Percentiles rank a stretch among this genome's conserved stretches.
These are phyloP conservation scores for Xerocomellus amylosporus DNA, from an alignment of 768 basidiomycete species.

Conservation along the genomic window DNA sequence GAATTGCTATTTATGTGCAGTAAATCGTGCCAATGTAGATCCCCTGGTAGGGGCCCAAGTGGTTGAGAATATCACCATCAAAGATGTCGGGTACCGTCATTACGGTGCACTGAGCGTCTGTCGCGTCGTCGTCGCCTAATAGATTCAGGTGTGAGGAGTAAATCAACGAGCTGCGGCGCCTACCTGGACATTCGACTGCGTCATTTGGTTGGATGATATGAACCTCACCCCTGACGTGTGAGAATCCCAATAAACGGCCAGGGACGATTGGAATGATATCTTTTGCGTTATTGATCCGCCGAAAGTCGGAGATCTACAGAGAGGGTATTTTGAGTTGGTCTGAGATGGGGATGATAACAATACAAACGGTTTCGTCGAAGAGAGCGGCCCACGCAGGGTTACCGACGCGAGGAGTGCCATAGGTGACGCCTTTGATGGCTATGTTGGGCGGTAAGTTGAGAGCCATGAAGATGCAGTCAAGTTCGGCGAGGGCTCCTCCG, in stretches of 20 bases:
- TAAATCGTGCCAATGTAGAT: constrained; percentile 52
- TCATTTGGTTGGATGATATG: constrained; percentile 40
- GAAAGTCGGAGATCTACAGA: constrained; percentile 24
- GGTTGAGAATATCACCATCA: constrained; percentile 48
- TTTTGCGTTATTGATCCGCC: constrained; percentile 30
- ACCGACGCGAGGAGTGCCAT: constrained; percentile 31
- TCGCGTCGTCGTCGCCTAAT: constrained; percentile 53
- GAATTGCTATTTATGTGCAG: constrained; percentile 24
- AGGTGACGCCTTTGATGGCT: constrained; percentile 32
- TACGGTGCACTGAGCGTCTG: constrained; percentile 52
- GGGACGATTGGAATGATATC: constrained; percentile 59
- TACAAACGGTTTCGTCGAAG: constrained; percentile 26
- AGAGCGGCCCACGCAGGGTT: constrained; percentile 28
- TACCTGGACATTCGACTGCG: constrained; percentile 43
- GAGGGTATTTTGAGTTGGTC: too few relatives aligned
- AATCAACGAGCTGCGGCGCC: not conserved
- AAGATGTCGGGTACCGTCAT: constrained; percentile 53
- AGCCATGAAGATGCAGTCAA: constrained; percentile 47
- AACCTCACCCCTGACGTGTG: constrained; percentile 36
- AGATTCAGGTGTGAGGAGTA: not conserved
- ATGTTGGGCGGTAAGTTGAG: constrained; percentile 45
- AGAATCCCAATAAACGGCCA: constrained; percentile 48
- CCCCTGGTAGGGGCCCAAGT: constrained; percentile 57
- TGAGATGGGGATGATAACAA: not conserved
- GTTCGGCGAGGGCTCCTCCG: constrained; percentile 51